Conservation (phyloP, 2,329 filamentous ascomycete species). For the Fusarium sp. region DNA sequence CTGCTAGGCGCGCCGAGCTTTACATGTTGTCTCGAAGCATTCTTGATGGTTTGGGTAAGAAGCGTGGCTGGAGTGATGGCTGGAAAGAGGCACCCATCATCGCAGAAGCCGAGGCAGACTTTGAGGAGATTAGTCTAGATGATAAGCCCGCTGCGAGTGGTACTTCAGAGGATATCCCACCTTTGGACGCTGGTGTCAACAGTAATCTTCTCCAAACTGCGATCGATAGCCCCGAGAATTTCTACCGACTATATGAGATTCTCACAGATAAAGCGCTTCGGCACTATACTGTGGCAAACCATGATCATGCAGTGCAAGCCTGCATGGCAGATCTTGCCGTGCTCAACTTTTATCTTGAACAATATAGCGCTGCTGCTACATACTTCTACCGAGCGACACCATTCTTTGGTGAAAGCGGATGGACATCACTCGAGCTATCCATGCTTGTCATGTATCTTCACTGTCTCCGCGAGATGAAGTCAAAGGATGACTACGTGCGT, state of each 20-base stretch:
- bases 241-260: slow-evolving; percentile 76
- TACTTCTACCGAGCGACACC: slow-evolving; percentile 84
- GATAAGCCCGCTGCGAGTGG: slow-evolving; percentile 50
- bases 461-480: slow-evolving; percentile 82
- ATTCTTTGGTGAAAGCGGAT: slow-evolving; percentile 81
- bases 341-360: slow-evolving; percentile 80
- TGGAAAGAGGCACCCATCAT: slow-evolving; percentile 73
- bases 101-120: slow-evolving; percentile 59
- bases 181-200: slow-evolving; percentile 52
- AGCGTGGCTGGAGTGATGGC: slow-evolving; percentile 79
- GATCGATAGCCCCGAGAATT: slow-evolving; percentile 71
- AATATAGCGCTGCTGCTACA: slow-evolving; percentile 78
- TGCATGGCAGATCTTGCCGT: slow-evolving; percentile 88
- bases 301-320: slow-evolving; percentile 80
- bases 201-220: slow-evolving; percentile 70
- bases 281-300: slow-evolving; percentile 83
- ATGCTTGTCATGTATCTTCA: slow-evolving; percentile 88
- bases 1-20: slow-evolving; percentile 84
- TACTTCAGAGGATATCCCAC: slow-evolving; percentile 9
- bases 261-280: slow-evolving; percentile 88
- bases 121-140: slow-evolving; percentile 70
- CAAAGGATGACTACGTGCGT: slow-evolving; percentile 82
- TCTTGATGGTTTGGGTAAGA: slow-evolving; percentile 78
- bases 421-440: slow-evolving; percentile 82
- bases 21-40: slow-evolving; percentile 84